Percentiles rank a stretch among this genome's conserved stretches.
phyloP scores from a whole-genome alignment of 2,329 filamentous ascomycete genomes.

The Cordyceps militaris region DNA sequence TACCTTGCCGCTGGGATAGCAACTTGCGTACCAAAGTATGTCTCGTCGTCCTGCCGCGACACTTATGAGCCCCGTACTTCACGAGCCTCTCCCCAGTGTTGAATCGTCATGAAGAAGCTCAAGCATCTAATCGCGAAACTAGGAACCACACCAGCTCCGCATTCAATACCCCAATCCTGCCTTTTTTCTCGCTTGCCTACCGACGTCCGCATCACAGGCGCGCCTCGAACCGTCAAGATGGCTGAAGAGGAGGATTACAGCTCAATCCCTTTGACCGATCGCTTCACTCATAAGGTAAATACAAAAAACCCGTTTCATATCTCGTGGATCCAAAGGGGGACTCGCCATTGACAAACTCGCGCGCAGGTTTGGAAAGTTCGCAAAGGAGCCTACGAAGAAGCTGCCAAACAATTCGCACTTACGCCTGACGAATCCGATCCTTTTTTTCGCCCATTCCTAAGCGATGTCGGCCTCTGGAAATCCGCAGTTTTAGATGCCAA shows the following conservation, averaged over 20 bases:
- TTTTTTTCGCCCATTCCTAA: slow-evolving; percentile 78
- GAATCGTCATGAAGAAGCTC: slow-evolving; percentile 7
- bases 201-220: slow-evolving; percentile 12
- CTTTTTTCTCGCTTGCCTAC: neutral
- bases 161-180: neutral
- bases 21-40: neutral
- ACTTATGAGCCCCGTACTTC: neutral
- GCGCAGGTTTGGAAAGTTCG: slow-evolving; percentile 86
- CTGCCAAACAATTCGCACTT: slow-evolving; percentile 75
- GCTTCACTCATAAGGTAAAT: slow-evolving; percentile 73
- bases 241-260: slow-evolving; percentile 82
- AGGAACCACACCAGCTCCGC: neutral
- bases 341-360: neutral
- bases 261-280: slow-evolving; percentile 68
- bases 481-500: slow-evolving; percentile 89
- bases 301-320: neutral
- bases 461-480: slow-evolving; percentile 85
- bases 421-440: slow-evolving; percentile 81
- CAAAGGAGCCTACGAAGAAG: slow-evolving; percentile 91
- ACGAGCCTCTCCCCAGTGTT: neutral
- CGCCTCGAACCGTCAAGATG: slow-evolving; percentile 44
- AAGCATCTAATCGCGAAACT: slow-evolving; percentile 6
- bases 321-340: neutral
- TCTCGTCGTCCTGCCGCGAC: neutral
- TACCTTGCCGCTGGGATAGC: neutral